Evolutionary conservation across 1,284 basidiomycete genomes (phyloP).

Genomic region (Ustilago trichophora): DNA sequence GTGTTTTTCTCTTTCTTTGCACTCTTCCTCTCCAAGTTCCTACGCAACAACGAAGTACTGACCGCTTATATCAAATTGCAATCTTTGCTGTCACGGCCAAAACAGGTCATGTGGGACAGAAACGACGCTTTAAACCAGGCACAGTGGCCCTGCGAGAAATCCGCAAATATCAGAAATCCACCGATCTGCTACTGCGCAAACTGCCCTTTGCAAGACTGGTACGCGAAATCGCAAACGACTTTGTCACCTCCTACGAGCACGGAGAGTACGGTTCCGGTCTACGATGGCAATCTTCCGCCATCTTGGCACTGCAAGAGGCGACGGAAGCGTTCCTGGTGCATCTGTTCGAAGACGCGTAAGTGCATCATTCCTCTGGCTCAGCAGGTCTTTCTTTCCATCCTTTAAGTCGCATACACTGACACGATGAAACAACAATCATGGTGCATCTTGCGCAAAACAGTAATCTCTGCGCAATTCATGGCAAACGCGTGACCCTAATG

Average conservation of each 20-base stretch:
- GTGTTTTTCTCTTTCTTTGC: too few relatives aligned
- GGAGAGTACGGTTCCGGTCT: constrained; percentile 54
- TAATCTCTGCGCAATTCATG: constrained; percentile 65
- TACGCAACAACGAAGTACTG: too few relatives aligned
- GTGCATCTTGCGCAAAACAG: constrained; percentile 17
- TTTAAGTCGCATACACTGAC: too few relatives aligned
- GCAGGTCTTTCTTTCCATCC: too few relatives aligned
- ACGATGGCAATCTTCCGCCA: constrained; percentile 65
- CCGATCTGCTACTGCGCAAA: constrained; percentile 64
- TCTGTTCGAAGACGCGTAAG: constrained; percentile 65
- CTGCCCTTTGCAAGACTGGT: constrained; percentile 65
- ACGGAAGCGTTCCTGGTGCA: constrained; percentile 65
- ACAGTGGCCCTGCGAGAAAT: constrained; percentile 66
- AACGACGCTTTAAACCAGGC: constrained; percentile 59
- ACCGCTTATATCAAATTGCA: too few relatives aligned
- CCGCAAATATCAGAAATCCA: constrained; percentile 64
- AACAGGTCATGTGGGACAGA: constrained; percentile 35
- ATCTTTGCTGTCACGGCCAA: background rate
- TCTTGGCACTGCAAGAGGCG: constrained; percentile 65
- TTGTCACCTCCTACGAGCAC: constrained; percentile 62
- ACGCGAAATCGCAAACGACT: constrained; percentile 64
- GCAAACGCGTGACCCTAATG: constrained; percentile 65
- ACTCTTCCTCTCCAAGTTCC: too few relatives aligned
- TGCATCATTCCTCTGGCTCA: constrained; percentile 16
- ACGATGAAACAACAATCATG: too few relatives aligned